phyloP scores from a whole-genome alignment of 169 alveolate species.

The Cryptosporidium felis region DNA sequence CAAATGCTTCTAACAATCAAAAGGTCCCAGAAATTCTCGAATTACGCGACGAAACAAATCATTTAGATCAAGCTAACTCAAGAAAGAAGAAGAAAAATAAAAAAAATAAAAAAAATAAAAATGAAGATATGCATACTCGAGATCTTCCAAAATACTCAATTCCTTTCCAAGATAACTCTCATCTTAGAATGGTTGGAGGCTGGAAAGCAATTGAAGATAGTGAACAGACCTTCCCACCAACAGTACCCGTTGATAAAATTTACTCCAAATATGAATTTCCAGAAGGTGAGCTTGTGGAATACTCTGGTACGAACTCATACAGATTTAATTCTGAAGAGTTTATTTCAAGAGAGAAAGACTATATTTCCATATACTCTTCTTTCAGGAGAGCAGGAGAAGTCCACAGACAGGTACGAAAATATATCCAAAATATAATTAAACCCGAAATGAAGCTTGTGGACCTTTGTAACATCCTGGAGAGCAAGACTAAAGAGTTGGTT shows the following conservation, averaged over 20 bases:
- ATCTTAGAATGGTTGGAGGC: slow-evolving; percentile 76
- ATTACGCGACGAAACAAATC: too few species aligned
- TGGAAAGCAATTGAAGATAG: slow-evolving; percentile 78
- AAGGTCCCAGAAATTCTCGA: too few species aligned
- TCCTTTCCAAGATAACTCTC: slow-evolving; percentile 75
- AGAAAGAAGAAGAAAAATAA: slow-evolving; percentile 11
- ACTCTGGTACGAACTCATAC: slow-evolving; percentile 84
- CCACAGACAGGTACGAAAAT: slow-evolving; percentile 97
- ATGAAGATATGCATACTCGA: slow-evolving; percentile 22
- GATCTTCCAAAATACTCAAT: slow-evolving; percentile 60
- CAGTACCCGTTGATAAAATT: slow-evolving; percentile 79
- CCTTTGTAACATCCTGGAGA: slow-evolving; percentile 94
- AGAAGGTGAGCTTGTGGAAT: slow-evolving; percentile 88
- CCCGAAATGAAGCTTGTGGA: slow-evolving; percentile 96
- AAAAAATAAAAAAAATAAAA: slow-evolving; percentile 60
- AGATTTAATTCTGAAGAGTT: slow-evolving; percentile 89
- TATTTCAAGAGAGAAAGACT: slow-evolving; percentile 88
- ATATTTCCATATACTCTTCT: slow-evolving; percentile 86
- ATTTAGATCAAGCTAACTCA: too few species aligned
- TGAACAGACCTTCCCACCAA: slow-evolving; percentile 81
- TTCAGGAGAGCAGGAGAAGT: slow-evolving; percentile 99
- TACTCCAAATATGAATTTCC: slow-evolving; percentile 73
- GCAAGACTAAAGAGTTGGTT: slow-evolving; percentile 92
- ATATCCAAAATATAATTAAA: slow-evolving; percentile 91
- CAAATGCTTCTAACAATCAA: too few species aligned